These are phyloP conservation scores for Balakata baccata DNA, from an alignment of 345 rosid species.

Conservation along the genomic window DNA sequence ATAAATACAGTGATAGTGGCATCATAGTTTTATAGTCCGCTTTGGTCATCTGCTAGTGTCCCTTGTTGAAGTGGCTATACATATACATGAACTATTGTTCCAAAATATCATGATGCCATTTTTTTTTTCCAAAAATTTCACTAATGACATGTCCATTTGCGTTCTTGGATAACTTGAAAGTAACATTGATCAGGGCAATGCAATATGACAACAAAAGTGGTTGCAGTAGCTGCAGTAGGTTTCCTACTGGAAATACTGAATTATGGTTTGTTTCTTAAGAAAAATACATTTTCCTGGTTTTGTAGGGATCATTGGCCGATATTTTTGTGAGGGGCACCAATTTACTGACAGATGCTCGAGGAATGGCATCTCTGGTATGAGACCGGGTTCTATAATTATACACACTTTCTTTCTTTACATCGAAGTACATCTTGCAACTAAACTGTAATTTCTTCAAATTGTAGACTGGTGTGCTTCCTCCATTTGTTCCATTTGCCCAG, in stretches of 20 bases:
- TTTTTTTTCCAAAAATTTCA: neutral
- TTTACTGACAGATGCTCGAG: conserved; percentile 57
- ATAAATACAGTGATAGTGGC: too few relatives aligned
- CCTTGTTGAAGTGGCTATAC: neutral
- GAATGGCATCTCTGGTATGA: conserved; percentile 83
- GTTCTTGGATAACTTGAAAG: neutral
- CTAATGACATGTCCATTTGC: neutral
- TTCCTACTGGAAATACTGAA: conserved; percentile 5
- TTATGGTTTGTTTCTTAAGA: neutral
- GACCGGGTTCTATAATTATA: neutral
- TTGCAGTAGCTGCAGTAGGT: neutral
- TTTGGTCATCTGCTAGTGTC: too few relatives aligned
- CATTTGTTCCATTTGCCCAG: conserved; percentile 95
- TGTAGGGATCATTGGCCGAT: conserved; percentile 83
- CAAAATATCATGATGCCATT: neutral
- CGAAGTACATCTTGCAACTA: conserved; percentile 6
- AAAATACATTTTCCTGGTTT: neutral
- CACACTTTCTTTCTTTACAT: neutral
- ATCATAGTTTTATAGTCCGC: too few relatives aligned
- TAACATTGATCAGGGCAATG: neutral
- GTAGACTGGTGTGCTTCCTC: conserved; percentile 85
- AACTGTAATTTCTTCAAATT: conserved; percentile 16
- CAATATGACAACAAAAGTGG: neutral
- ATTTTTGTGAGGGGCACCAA: conserved; percentile 78
- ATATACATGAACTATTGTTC: too few relatives aligned